Evolutionary conservation across 345 rosid genomes (phyloP).

Genomic region (Ceriops zippeliana): DNA sequence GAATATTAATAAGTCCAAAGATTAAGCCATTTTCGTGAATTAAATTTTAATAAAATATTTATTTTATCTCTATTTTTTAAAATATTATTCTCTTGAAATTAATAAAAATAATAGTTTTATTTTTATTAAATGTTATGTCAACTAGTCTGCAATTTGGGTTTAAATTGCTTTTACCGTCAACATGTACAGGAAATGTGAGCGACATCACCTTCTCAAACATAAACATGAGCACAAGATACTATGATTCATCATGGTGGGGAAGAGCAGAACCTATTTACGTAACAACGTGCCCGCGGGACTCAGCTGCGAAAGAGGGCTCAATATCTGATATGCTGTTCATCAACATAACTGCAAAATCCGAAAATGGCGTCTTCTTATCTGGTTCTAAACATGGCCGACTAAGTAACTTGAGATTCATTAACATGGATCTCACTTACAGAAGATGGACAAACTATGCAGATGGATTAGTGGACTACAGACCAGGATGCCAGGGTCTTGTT

Average conservation of each 20-base stretch:
- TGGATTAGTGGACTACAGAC: conserved; percentile 80
- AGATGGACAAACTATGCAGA: conserved; percentile 68
- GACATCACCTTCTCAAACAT: conserved; percentile 80
- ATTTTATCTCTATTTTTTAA: too few relatives aligned
- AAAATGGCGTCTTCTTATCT: conserved; percentile 78
- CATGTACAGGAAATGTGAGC: conserved; percentile 70
- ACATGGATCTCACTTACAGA: conserved; percentile 53
- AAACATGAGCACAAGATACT: conserved; percentile 79
- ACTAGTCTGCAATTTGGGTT: too few relatives aligned
- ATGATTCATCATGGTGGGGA: conserved; percentile 91
- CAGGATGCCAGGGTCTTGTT: conserved; percentile 81
- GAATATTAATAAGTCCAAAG: too few relatives aligned
- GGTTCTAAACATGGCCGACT: conserved; percentile 66
- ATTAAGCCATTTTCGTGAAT: too few relatives aligned
- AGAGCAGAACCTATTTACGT: conserved; percentile 94
- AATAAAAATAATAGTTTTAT: too few relatives aligned
- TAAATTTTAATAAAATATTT: too few relatives aligned
- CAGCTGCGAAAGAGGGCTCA: conserved; percentile 48
- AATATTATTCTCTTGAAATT: too few relatives aligned
- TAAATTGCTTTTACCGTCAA: too few relatives aligned
- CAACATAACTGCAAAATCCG: conserved; percentile 66
- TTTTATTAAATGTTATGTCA: too few relatives aligned
- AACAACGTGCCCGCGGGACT: conserved; percentile 62
- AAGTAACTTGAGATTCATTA: conserved; percentile 58
- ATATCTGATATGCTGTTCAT: conserved; percentile 61